Evolutionary conservation across 768 basidiomycete genomes (phyloP).

Genomic region (Rhizopogon vinicolor): DNA sequence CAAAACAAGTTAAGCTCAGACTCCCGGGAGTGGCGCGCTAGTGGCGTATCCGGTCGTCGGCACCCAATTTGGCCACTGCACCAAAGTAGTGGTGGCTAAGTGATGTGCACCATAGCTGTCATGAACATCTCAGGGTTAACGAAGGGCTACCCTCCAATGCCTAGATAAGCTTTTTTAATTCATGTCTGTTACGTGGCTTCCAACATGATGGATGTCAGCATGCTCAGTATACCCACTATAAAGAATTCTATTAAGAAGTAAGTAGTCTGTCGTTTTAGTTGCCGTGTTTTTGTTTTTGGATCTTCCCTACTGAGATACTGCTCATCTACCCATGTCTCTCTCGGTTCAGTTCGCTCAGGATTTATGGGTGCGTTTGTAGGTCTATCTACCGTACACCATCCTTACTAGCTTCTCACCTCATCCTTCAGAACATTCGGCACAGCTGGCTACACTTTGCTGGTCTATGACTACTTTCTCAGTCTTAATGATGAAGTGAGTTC

Average conservation of each 20-base stretch:
- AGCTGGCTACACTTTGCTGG: slow-evolving; percentile 16
- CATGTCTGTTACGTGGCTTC: not conserved
- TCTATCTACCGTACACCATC: not conserved
- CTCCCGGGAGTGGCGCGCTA: too few species aligned
- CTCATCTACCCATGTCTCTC: not conserved
- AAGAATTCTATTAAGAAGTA: too few species aligned
- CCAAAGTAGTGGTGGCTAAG: too few species aligned
- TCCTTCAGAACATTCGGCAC: slow-evolving; percentile 6
- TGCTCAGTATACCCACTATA: not conserved
- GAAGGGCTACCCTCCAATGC: too few species aligned
- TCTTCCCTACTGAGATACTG: not conserved
- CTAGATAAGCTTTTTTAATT: not conserved
- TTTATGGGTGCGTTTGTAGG: not conserved
- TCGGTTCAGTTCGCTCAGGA: not conserved
- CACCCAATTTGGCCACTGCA: too few species aligned
- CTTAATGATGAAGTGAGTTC: slow-evolving; percentile 19
- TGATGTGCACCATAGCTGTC: too few species aligned
- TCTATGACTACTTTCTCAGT: slow-evolving; percentile 24
- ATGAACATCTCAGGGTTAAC: too few species aligned
- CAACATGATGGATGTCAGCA: too few species aligned
- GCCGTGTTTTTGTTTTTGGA: not conserved
- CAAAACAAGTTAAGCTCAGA: too few species aligned
- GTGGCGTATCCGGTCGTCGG: too few species aligned
- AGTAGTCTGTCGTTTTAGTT: too few species aligned
- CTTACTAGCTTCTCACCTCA: not conserved